Evolutionary conservation across 768 basidiomycete species (phyloP), one percentile per base, ranked within the genome.

Genomic region (Tubosaeta sp.): DNA sequence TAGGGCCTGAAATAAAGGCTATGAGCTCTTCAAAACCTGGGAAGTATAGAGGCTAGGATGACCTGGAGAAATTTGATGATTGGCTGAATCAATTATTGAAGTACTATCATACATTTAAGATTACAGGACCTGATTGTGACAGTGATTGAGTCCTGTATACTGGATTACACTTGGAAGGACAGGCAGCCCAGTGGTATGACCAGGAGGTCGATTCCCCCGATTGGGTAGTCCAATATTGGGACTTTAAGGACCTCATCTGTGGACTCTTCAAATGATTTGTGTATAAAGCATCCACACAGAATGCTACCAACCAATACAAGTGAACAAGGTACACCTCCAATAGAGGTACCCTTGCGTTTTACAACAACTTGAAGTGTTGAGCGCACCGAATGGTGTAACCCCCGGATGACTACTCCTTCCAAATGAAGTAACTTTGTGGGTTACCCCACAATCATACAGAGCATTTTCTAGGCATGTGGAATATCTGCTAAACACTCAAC

Each of bases 251-350:
- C 3, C n/a, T 44, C 1, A 32, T 44, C 4, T 44, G 44, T 14
- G 19, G 12, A 22, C 3, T 44, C 4, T 44, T 44, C 30, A 31
- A 32, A n/a, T 13, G 19, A n/a, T 44, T 44, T 21, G 19, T 44
- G 11, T 18, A 44, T 31, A 19, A 44, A 44, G 27, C 29, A 0
- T 44, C 19, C 9, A 6, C 13, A 2, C 18, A 44, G 16, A 44
- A 44, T 41, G 39, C 22, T 2, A 21, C 40, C 13, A 13, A 41
- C 21, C 40, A 41, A 13, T 24, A 10, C 5, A 18, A 44, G 18
- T 4, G 5, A 12, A 44, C 18, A 24, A 70, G 14, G 69, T 73
- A 35, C 12, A 11, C 4, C 27, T 4, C 27, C 9, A 4, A 27
- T 27, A 27, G 9, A 2, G 4, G 27, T 6, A 4, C 27, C 27